Base-by-base conservation (phyloP, 2,329 filamentous ascomycete species). In the Reticulascus tulasneorum region DNA sequence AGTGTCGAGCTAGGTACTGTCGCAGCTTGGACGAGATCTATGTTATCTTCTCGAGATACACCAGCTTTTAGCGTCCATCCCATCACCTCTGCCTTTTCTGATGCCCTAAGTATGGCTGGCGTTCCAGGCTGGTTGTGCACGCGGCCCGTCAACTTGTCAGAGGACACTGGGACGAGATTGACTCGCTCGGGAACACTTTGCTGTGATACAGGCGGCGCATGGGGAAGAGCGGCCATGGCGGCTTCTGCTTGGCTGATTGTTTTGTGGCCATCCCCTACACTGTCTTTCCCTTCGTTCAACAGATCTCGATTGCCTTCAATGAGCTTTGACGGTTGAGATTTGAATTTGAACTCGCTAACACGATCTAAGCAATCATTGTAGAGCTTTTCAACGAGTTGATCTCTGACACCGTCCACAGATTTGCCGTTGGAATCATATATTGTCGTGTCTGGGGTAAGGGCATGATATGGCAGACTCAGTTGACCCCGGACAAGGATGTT, bases 341-440 rank as follows among this genome's bases (percentile, higher is more conserved):
- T 91, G 56, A 87, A 85, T 51, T 94, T 90, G 66, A 88, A 97
- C 47, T 86, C 80, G 55, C 90, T 93, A 27, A 93, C 88, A 35
- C 93, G 81, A 54, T 97, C 91, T 16, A 97, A 73, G 29, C 94
- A 86, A 57, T 97, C 89, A 49, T 97, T 96, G 68, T 94, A 97
- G 3, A 98, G 74, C 47, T 85, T 88, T 57, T 97, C 91, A 21
- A 93, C 87, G 52, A 90, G 75, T 36, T 81, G 76, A 59, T 98
- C 93, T 47, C 85, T 79, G 18, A 77, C 67, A 35, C 82, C 75
- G 49, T 96, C 82, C 18, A 97, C 89, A 4, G 88, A 69, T 43
- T 75, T 78, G 28, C 87, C 87, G 50, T 84, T 82, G 34, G 75
- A 76, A 62, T 98, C 94, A 64, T 96, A 96, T 9, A 98, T 81